A percentile compares a stretch with the other conserved stretches of the same genome.
Conservation (phyloP, 441 rosid genomes). For the Raphanus hybrid region DNA sequence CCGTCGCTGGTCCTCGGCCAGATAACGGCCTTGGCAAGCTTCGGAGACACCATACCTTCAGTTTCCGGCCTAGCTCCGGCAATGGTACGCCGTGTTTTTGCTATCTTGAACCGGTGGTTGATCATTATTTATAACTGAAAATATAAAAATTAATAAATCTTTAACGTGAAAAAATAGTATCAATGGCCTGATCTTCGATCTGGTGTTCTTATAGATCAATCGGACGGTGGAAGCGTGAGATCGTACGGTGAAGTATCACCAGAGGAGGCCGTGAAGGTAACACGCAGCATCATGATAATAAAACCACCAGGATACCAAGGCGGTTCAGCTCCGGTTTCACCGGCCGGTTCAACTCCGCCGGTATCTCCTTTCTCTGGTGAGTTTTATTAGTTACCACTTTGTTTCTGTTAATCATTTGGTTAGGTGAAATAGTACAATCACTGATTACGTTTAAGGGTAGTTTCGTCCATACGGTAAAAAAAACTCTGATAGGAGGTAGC, state of each 20-base stretch:
- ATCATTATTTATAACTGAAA: background rate
- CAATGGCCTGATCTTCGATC: constrained; percentile 1
- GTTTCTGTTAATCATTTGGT: background rate
- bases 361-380: constrained; percentile 82
- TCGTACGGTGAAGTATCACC: constrained; percentile 52
- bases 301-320: constrained; percentile 77
- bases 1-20: constrained; percentile 94
- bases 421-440: background rate
- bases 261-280: constrained; percentile 58
- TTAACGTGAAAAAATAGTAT: background rate
- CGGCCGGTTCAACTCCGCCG: constrained; percentile 83
- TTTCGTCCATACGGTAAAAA: constrained; percentile 23
- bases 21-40: constrained; percentile 96
- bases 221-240: constrained; percentile 55
- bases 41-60: constrained; percentile 74
- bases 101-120: constrained; percentile 19
- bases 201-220: constrained; percentile 45
- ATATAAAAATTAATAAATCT: background rate
- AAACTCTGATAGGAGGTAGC: background rate
- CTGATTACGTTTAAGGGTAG: constrained; percentile 22
- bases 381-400: constrained; percentile 22
- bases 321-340: constrained; percentile 82
- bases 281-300: constrained; percentile 83
- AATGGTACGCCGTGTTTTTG: constrained; percentile 69
- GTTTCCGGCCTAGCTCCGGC: constrained; percentile 71